These are phyloP conservation scores for Fagus sylvatica DNA, from an alignment of 306 rosid species.

Conservation along the genomic window DNA sequence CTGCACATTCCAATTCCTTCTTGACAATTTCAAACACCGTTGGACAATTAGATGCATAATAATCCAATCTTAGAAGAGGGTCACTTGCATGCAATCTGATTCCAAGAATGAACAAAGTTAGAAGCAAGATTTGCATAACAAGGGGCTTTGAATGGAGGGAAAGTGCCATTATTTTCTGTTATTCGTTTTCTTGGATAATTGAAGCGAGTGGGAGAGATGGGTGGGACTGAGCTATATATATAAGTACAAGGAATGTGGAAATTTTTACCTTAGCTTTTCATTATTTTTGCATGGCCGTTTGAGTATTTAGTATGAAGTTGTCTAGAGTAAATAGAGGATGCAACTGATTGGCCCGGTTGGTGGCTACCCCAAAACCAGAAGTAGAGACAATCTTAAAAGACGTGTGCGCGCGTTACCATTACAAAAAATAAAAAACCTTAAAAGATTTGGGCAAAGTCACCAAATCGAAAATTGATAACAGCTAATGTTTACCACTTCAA, in stretches of 20 bases:
- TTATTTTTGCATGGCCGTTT: conserved; percentile 24
- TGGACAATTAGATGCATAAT: conserved; percentile 78
- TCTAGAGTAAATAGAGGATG: conserved; percentile 73
- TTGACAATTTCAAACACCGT: conserved; percentile 58
- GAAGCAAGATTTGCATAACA: conserved; percentile 33
- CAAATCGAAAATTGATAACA: conserved; percentile 46
- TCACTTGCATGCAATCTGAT: conserved; percentile 50
- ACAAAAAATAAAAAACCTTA: neutral
- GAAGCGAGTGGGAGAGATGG: conserved; percentile 46
- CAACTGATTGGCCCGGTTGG: conserved; percentile 78
- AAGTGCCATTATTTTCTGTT: conserved; percentile 41
- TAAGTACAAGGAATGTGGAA: conserved; percentile 18
- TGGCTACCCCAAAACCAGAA: conserved; percentile 50
- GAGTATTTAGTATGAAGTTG: conserved; percentile 32
- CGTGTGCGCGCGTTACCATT: neutral
- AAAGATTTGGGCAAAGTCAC: conserved; percentile 34
- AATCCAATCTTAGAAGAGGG: conserved; percentile 58
- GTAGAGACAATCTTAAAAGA: neutral
- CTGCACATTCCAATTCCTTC: conserved; percentile 77
- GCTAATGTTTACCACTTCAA: conserved; percentile 23
- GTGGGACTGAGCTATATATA: conserved; percentile 41
- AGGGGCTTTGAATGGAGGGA: conserved; percentile 30
- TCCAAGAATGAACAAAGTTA: conserved; percentile 25
- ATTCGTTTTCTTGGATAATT: conserved; percentile 19
- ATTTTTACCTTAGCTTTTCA: neutral